phyloP scores from a whole-genome alignment of 805 yeast species.

The Lachancea quebecensis region DNA sequence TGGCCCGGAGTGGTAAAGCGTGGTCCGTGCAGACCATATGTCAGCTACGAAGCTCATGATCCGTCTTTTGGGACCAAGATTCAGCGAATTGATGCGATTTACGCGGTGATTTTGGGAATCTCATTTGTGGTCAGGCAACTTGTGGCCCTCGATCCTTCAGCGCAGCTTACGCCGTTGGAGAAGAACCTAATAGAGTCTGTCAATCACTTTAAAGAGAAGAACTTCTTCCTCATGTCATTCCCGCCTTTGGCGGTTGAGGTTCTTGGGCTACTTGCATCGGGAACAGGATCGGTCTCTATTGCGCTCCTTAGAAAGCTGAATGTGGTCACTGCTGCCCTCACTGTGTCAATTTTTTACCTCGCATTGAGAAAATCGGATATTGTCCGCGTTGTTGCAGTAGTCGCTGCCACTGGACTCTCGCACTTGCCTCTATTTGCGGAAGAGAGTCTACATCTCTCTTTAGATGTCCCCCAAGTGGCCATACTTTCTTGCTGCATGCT shows the following conservation, averaged over 20 bases:
- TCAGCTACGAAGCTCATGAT: not conserved
- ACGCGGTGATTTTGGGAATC: not conserved
- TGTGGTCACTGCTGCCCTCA: conserved; percentile 10
- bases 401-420: conserved; percentile 25
- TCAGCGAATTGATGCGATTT: not conserved
- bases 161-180: conserved; percentile 6
- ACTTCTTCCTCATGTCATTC: conserved; percentile 14
- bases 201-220: conserved; percentile 10
- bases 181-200: conserved; percentile 8
- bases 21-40: not conserved
- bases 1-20: not conserved
- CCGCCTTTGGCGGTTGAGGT: conserved; percentile 25
- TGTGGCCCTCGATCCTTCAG: not conserved
- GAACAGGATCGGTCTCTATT: not conserved
- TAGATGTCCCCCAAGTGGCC: conserved; percentile 40
- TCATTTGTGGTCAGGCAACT: conserved; percentile 1
- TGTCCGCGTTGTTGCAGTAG: conserved; percentile 36
- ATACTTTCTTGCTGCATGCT: conserved; percentile 43
- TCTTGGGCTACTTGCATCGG: conserved; percentile 10
- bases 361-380: conserved; percentile 27
- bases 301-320: conserved; percentile 12
- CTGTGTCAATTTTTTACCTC: conserved; percentile 16
- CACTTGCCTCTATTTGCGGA: conserved; percentile 16
- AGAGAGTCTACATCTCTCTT: conserved; percentile 12
- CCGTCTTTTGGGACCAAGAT: not conserved